phyloP scores from a whole-genome alignment of 2,329 filamentous ascomycete genomes.

The Botryotinia calthae region DNA sequence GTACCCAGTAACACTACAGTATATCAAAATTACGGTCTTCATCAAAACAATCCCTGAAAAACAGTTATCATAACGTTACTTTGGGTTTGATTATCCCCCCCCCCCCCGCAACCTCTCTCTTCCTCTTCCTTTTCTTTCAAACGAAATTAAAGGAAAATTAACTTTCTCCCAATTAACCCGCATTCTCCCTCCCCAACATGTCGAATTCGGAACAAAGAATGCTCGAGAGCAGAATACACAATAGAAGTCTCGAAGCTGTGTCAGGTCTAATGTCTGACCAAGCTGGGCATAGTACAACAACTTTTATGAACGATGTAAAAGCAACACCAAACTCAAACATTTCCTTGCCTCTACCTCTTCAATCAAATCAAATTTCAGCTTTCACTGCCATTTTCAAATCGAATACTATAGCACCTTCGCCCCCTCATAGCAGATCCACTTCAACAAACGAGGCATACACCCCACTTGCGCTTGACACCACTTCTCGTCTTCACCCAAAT shows the following conservation, averaged over 20 bases:
- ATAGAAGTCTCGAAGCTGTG: slow-evolving; percentile 12
- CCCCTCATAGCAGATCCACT: slow-evolving; percentile 27
- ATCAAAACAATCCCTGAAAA: not conserved
- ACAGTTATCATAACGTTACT: slow-evolving; percentile 4
- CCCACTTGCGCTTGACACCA: slow-evolving; percentile 32
- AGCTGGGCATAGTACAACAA: not conserved
- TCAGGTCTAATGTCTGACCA: slow-evolving; percentile 4
- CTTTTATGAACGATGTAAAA: slow-evolving; percentile 1
- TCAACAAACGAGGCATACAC: slow-evolving; percentile 21
- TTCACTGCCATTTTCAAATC: slow-evolving; percentile 38
- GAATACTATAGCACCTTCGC: slow-evolving; percentile 43
- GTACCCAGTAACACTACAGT: not conserved
- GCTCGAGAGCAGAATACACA: not conserved
- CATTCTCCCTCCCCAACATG: slow-evolving; percentile 2
- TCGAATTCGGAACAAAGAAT: slow-evolving; percentile 15
- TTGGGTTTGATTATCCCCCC: not conserved
- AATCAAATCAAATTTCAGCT: slow-evolving; percentile 12
- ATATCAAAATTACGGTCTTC: not conserved
- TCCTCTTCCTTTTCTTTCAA: not conserved
- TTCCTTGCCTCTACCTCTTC: not conserved
- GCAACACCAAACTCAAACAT: slow-evolving; percentile 8
- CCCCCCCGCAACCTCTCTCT: not conserved
- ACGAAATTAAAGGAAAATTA: not conserved
- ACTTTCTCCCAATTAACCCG: not conserved
- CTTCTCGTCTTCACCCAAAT: slow-evolving; percentile 25